Evolutionary conservation across 257 asterid genomes (phyloP).

Genomic region (Solanum tarijense): DNA sequence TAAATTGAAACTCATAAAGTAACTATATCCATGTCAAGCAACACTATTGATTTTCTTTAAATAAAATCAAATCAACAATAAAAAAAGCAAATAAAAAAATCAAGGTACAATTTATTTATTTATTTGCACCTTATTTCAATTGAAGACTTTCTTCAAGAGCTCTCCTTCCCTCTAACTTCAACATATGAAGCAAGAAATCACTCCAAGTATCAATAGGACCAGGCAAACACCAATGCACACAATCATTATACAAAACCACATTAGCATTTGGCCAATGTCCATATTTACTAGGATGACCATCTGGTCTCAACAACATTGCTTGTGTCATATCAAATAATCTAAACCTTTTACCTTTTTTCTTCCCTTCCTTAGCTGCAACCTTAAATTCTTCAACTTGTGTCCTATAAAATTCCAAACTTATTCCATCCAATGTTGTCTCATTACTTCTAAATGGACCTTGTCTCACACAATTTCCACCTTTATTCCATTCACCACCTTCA

Average conservation of each 20-base stretch:
- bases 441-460: conserved; percentile 16
- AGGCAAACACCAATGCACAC: conserved; percentile 40
- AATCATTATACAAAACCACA: conserved; percentile 27
- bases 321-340: conserved; percentile 20
- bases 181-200: conserved; percentile 37
- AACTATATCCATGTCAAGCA: background rate
- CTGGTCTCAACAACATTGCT: conserved; percentile 27
- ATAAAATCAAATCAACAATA: background rate
- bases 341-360: conserved; percentile 3
- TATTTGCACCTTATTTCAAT: background rate
- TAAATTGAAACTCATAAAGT: too few relatives aligned
- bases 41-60: background rate
- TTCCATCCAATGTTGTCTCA: conserved; percentile 17
- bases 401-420: conserved; percentile 20
- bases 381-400: conserved; percentile 22
- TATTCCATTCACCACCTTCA: conserved; percentile 24
- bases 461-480: conserved; percentile 20
- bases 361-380: conserved; percentile 11
- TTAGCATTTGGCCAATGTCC: conserved; percentile 26
- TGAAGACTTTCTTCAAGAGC: conserved; percentile 16
- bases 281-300: conserved; percentile 29
- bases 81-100: too few relatives aligned
- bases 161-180: conserved; percentile 37
- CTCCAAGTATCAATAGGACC: conserved; percentile 72
- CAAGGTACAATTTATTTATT: background rate